Percentiles rank a stretch among this genome's conserved stretches.
Conservation (phyloP, 768 basidiomycete species). For the Leccinellum luteum region DNA sequence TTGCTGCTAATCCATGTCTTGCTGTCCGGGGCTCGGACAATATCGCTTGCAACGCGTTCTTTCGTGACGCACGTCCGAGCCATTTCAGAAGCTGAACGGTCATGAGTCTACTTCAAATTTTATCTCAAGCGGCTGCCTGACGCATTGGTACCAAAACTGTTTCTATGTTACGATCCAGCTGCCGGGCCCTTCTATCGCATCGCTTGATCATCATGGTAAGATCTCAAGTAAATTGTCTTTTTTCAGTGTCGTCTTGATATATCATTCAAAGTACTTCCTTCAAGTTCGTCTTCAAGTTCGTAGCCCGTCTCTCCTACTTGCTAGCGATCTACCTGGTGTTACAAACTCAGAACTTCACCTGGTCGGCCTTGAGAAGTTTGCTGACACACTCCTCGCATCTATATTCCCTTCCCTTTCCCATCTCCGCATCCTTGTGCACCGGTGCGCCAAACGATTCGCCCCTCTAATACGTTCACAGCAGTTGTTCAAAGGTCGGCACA, state of each 20-base stretch:
- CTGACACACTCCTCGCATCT: slow-evolving; percentile 55
- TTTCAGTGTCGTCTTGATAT: neutral
- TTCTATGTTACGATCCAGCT: too few species aligned
- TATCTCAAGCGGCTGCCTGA: too few species aligned
- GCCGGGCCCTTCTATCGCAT: too few species aligned
- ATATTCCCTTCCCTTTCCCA: slow-evolving; percentile 43
- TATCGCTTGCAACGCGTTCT: slow-evolving; percentile 47
- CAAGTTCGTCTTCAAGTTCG: too few species aligned
- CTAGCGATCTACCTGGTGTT: slow-evolving; percentile 51
- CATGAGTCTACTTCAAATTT: too few species aligned
- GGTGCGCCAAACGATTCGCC: slow-evolving; percentile 38
- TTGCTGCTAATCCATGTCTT: too few species aligned
- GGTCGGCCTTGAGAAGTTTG: slow-evolving; percentile 48
- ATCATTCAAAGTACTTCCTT: slow-evolving; percentile 51
- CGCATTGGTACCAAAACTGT: too few species aligned
- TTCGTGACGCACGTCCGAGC: slow-evolving; percentile 46
- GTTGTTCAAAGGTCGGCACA: slow-evolving; percentile 55
- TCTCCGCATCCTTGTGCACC: slow-evolving; percentile 49
- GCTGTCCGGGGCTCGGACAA: too few species aligned
- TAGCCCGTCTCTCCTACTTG: slow-evolving; percentile 47
- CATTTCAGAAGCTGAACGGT: slow-evolving; percentile 37
- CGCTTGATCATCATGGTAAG: too few species aligned
- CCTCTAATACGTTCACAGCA: slow-evolving; percentile 39
- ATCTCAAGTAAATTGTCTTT: neutral
- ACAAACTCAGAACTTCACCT: slow-evolving; percentile 48